Base-by-base conservation (phyloP, 2,329 filamentous ascomycete genomes). In the Cucurbitaria berberidis region DNA sequence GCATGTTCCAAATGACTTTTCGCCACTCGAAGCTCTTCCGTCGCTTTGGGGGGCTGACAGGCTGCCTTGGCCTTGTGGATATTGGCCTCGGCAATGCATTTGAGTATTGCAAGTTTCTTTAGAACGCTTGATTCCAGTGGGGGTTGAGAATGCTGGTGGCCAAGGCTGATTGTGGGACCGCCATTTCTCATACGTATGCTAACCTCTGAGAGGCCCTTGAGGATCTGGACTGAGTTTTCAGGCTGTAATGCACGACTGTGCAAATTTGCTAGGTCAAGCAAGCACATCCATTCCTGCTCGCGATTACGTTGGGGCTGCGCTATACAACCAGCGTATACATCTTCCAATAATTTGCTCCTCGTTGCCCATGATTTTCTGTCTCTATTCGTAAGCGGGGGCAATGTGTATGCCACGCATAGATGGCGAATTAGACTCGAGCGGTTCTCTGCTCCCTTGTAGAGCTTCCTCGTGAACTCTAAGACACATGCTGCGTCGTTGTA, bases 401-500 rank as follows among this genome's bases (percentile, higher is more conserved):
- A 35, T 5, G 32, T 35, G 15, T 35, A 35, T 5, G 32, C 32
- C 13, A 6, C 15, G 32, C 13, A 35, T 5, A 35, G 32, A 5
- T 5, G 16, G 16, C 32, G 32, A n/a, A 35, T 15, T 18, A 35
- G n/a, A n/a, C n/a, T n/a, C n/a, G n/a, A n/a, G n/a, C n/a, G n/a
- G n/a, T n/a, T n/a, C n/a, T n/a, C n/a, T n/a, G n/a, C n/a, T n/a
- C 32, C 32, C 13, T 35, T 35, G 13, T 48, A 40, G 7, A 48
- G 24, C 24, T 30, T 30, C 16, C 26, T 19, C 5, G 24, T 40
- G 45, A 39, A 40, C 4, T 22, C 26, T 1, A 48, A 18, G 5
- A 48, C 35, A 22, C 34, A 48, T n/a, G 2, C 34, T 21, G 45
- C 45, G 22, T 48, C 45, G 1, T 48, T 16, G 21, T 48, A 48